These are phyloP conservation scores for Leccinum imitatum DNA, from an alignment of 768 basidiomycete species.

Conservation along the genomic window DNA sequence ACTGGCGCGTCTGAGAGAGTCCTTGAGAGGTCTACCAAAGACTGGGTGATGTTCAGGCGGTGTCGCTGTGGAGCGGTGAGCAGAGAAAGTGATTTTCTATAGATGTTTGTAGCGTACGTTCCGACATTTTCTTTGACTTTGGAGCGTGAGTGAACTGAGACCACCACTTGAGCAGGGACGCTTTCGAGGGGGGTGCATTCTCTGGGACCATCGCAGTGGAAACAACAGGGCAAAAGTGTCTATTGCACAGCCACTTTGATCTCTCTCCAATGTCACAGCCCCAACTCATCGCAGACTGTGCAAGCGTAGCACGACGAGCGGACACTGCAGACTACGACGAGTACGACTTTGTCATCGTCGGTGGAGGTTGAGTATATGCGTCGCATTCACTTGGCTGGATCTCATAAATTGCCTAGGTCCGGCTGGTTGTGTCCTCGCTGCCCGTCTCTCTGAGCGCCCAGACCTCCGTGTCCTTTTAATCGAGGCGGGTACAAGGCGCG, in stretches of 20 bases:
- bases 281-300: background rate
- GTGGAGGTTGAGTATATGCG: conserved; percentile 43
- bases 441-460: conserved; percentile 41
- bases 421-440: conserved; percentile 46
- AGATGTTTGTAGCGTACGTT: conserved; percentile 31
- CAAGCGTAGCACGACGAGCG: conserved; percentile 6
- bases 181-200: conserved; percentile 44
- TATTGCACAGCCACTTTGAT: conserved; percentile 22
- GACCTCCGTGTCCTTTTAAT: conserved; percentile 40
- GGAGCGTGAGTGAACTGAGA: conserved; percentile 68
- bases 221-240: background rate
- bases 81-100: conserved; percentile 32
- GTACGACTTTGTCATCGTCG: conserved; percentile 53
- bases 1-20: conserved; percentile 81
- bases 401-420: conserved; percentile 31
- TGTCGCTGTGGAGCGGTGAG: conserved; percentile 19
- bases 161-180: conserved; percentile 81
- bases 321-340: conserved; percentile 23
- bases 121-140: conserved; percentile 56
- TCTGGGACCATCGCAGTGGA: conserved; percentile 30
- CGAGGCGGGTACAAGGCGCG: conserved; percentile 47
- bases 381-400: background rate
- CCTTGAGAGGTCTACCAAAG: conserved; percentile 82
- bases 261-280: background rate
- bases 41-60: conserved; percentile 51